Evolutionary conservation across 1,139 yeast genomes (phyloP), one percentile per base, ranked within the genome.

Genomic region (Candida frijolesensis): DNA sequence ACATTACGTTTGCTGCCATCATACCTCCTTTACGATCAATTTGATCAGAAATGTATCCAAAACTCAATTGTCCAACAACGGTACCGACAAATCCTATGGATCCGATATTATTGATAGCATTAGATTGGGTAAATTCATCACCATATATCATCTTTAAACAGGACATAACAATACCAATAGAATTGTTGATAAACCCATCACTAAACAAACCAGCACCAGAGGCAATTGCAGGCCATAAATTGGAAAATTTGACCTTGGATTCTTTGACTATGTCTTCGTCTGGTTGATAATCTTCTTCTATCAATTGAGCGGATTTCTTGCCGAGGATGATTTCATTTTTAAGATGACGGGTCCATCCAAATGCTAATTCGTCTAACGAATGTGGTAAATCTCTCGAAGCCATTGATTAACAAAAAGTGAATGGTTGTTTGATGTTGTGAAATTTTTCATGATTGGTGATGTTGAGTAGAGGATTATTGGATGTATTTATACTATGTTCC

Each of bases 191-290:
- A 64, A 89, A 90, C 53, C 97, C 97, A 68, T 91, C 97, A 29
- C 94, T 84, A 65, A 91, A 89, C 49, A 91, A 75, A 50, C 97
- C 97, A 1, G 96, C 94, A 56, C 97, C 97, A 1, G 96, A 84
- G 22, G 91, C 85, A 57, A 88, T 78, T 42, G 91, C 88, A 4
- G 96, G 87, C 89, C 94, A 82, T 47, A 71, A 65, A 48, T 64
- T 69, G 40, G 62, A 66, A 51, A 60, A 52, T 46, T 61, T 57
- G 10, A 70, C 72, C 35, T 47, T 54, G 2, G 48, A 41, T 29
- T 48, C 53, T 37, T 50, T 33, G 10, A 7, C 16, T 51, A 38
- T 56, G 1, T 62, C 55, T 5, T 54, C 50, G 37, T 47, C 55
- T 19, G 58, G 58, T 15, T 59, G 66, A 30, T 59, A 60, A 30